Base-by-base conservation (phyloP, 495 filamentous ascomycete genomes). In the Pyronema domesticum region DNA sequence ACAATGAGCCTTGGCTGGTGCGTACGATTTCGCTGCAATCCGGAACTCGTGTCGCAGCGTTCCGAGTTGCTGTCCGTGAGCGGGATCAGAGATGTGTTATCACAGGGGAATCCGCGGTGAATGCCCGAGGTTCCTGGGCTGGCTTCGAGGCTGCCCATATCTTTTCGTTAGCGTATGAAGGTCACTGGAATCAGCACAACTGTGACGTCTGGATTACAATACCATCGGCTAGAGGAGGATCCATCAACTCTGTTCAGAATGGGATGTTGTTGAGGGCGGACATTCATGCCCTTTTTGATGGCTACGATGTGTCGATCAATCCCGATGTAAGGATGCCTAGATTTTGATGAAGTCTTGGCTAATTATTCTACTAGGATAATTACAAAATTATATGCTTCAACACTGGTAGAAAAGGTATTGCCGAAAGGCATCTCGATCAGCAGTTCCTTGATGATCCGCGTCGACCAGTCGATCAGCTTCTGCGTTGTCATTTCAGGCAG, bases 401-500 rank as follows among this genome's bases (percentile, higher is more conserved):
- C 10, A 40, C 5, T 19, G 58, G 65, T 61, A 17, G n/a, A 18
- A 30, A 65, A 7, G 55, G 55, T 36, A 58, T 69, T 51, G 63
- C 60, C 53, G 67, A 68, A 37, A 64, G 55, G 36, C 56, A 50
- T 56, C 64, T 72, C 23, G 63, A 71, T 56, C 60, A 61, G 56
- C 53, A 53, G 37, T 67, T 65, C 49, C 61, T 66, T 7, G 54
- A 52, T n/a, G 51, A 72, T 60, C 65, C 67, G 13, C 48, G 64
- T 51, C 60, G 63, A 44, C 63, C 65, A 11, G 55, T 55, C 36
- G 70, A 72, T 58, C 35, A 66, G 57, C 58, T 71, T 15, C 55
- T 72, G 36, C 56, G 67, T 36, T 73, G 68, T 69, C 69, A 72
- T 55, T 73, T 72, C 54, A 46, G 68, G 35, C 70, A 72, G 58